A percentile compares a stretch with the other conserved stretches of the same genome.
Conservation (phyloP, 345 rosid genomes). For the Rubroshorea leprosula region DNA sequence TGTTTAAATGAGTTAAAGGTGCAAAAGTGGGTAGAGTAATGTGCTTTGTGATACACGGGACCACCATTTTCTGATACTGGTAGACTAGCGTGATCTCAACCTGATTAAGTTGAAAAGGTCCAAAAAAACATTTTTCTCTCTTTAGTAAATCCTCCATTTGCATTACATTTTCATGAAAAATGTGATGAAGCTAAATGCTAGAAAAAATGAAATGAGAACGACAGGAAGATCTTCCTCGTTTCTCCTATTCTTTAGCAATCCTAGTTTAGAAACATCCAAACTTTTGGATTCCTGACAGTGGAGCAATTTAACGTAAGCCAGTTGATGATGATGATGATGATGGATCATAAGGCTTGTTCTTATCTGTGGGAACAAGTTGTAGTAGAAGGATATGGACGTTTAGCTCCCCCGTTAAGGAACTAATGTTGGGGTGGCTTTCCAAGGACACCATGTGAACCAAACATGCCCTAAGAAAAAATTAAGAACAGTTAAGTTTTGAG, state of each 20-base stretch:
- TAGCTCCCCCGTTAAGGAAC: neutral
- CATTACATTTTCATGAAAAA: neutral
- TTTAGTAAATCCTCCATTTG: conserved; percentile 2
- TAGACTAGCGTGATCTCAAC: neutral
- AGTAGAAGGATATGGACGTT: too few relatives aligned
- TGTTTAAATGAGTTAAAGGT: conserved; percentile 12
- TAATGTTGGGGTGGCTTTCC: too few relatives aligned
- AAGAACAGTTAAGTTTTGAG: too few relatives aligned
- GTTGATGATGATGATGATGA: too few relatives aligned
- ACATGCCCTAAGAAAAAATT: too few relatives aligned
- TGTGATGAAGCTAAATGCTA: too few relatives aligned
- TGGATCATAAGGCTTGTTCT: neutral
- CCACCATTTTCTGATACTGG: conserved; percentile 1
- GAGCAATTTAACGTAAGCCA: neutral
- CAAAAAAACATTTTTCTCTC: neutral
- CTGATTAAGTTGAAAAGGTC: conserved; percentile 7
- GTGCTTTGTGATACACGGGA: neutral
- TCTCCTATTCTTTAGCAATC: neutral
- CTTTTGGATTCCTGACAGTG: neutral
- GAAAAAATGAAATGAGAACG: neutral
- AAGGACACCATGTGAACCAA: too few relatives aligned
- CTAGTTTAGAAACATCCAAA: too few relatives aligned
- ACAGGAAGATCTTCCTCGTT: neutral
- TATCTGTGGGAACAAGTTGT: neutral
- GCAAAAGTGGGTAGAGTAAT: conserved; percentile 21